Base-by-base conservation (phyloP, 2,329 filamentous ascomycete species). In the Fusarium sororula region DNA sequence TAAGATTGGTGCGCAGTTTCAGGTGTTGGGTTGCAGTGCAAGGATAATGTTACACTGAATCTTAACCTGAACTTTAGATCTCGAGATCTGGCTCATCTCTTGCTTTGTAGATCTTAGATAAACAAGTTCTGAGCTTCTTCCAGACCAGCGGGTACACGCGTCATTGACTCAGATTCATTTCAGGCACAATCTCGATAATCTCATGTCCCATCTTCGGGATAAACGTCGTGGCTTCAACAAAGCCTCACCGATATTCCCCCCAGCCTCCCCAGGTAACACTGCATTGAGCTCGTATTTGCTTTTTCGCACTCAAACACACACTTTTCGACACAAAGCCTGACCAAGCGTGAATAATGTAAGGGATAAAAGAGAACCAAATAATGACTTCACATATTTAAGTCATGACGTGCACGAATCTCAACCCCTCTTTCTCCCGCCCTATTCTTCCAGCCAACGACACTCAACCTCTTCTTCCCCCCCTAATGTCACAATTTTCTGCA, bases 361-460 rank as follows among this genome's bases (percentile, higher is more conserved):
- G 59, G 47, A 59, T 59, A 41, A 42, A 28, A 20, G 32, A 70
- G 13, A 38, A 28, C n/a, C 7, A 7, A 39, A 15, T 39, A 9
- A 59, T 70, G 67, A 65, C 51, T 70, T 54, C 35, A 59, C 65
- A 66, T 42, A 66, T 37, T 45, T 53, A 44, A 44, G 42, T 61
- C 48, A 70, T 70, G 67, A 70, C 67, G 66, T 59, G 37, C 67
- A 70, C 66, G 53, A 70, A 68, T 24, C 35, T n/a, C 26, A 18
- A 41, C 51, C 41, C 59, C 37, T 48, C 59, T 39, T 35, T 41
- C 18, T 47, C 17, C 44, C 35, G 13, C 45, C 12, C 53, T 11
- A 35, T 45, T 63, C 41, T 20, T 28, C 53, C 53, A 45, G 26
- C 42, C 28, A 58, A 63, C 57, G 26, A 7, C 32, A 35, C 45